phyloP scores from a whole-genome alignment of 208 protist species.

The Tetramitus jugosus region DNA sequence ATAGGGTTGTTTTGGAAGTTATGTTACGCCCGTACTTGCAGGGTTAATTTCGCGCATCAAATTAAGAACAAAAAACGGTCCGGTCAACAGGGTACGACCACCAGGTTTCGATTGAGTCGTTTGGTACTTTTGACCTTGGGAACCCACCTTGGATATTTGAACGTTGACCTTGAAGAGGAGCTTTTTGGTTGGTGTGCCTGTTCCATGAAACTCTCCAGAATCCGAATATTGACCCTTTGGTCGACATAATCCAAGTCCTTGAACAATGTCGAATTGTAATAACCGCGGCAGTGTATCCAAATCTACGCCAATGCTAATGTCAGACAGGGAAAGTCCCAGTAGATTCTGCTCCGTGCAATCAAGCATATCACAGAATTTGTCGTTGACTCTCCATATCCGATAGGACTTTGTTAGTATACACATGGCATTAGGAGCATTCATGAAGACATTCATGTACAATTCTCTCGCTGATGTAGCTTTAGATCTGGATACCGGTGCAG shows the following conservation, averaged over 20 bases:
- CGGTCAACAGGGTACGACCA: too few species aligned
- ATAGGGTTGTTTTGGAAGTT: too few species aligned
- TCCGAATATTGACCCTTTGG: background rate
- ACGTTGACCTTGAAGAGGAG: background rate
- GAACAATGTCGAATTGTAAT: conserved; percentile 10
- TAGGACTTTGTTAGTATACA: background rate
- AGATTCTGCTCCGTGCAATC: background rate
- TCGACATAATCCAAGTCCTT: background rate
- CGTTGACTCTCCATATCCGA: conserved; percentile 5
- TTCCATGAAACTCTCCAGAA: background rate
- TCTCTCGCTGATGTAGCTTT: background rate
- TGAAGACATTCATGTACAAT: background rate
- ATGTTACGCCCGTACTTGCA: too few species aligned
- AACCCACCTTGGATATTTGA: background rate
- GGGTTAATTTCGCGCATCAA: too few species aligned
- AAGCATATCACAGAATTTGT: background rate
- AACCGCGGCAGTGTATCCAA: background rate
- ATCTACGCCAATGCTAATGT: conserved; percentile 13
- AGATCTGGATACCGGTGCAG: background rate
- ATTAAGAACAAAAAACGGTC: too few species aligned
- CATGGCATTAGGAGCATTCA: background rate
- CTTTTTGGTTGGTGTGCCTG: background rate
- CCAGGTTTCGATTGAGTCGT: too few species aligned
- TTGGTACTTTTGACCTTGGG: background rate
- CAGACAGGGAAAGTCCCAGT: background rate